A percentile compares a stretch with the other conserved stretches of the same genome.
phyloP scores from a whole-genome alignment of 2,329 filamentous ascomycete genomes.

The Pleoardoris graminearum region DNA sequence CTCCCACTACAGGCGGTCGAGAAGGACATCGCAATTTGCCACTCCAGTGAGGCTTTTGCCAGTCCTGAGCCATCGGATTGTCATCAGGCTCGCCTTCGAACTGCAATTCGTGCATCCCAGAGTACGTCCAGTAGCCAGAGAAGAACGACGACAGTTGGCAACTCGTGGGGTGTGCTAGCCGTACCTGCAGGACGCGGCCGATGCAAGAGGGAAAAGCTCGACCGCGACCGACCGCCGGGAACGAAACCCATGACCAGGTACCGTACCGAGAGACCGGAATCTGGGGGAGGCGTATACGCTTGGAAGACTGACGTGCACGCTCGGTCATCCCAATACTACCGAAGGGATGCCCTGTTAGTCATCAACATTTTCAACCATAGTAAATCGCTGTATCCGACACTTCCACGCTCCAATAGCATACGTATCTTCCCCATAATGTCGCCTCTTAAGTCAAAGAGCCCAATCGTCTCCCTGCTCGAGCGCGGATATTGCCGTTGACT shows the following conservation, averaged over 20 bases:
- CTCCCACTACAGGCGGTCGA: not conserved
- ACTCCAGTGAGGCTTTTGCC: not conserved
- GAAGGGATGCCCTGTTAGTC: conserved; percentile 22
- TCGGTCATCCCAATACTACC: conserved; percentile 8
- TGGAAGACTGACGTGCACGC: conserved; percentile 18
- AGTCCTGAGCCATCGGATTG: not conserved
- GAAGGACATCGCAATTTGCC: not conserved
- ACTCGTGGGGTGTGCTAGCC: not conserved
- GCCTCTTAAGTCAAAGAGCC: no score
- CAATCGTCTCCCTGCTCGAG: no score
- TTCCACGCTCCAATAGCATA: not conserved
- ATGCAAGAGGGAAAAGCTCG: conserved; percentile 21
- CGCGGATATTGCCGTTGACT: no score
- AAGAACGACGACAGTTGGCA: not conserved
- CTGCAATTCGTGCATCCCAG: not conserved
- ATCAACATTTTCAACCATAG: conserved; percentile 17
- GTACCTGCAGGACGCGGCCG: conserved; percentile 37
- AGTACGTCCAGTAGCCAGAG: not conserved
- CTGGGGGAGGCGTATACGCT: conserved; percentile 25
- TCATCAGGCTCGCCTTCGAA: no score
- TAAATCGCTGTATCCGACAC: not conserved
- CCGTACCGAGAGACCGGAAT: conserved; percentile 34
- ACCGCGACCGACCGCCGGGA: conserved; percentile 26
- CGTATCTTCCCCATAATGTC: no score
- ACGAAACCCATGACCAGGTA: conserved; percentile 26